phyloP scores from a whole-genome alignment of 345 rosid species.

The Lenwebbia sp. region DNA sequence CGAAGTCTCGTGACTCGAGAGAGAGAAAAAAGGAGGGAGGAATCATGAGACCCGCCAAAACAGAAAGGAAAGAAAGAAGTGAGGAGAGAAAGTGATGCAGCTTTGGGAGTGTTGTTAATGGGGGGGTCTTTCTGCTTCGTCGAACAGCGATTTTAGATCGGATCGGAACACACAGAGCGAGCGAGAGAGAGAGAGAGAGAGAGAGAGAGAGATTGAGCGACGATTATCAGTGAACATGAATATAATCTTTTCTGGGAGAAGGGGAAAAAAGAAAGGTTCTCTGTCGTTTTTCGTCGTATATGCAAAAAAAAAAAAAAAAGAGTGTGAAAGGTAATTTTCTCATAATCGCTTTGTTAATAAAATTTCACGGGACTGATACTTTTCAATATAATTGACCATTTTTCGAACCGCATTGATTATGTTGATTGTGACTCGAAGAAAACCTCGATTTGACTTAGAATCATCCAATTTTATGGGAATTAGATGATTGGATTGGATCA shows the following conservation, averaged over 20 bases:
- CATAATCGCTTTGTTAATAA: not conserved
- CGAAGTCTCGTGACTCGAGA: conserved; percentile 27
- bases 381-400: not conserved
- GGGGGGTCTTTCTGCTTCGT: not conserved
- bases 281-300: not conserved
- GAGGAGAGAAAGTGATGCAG: conserved; percentile 3
- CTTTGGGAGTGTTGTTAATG: not conserved
- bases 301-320: too few relatives aligned
- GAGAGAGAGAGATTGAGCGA: not conserved
- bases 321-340: not conserved
- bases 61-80: conserved; percentile 17
- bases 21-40: conserved; percentile 15
- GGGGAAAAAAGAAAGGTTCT: not conserved
- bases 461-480: too few relatives aligned
- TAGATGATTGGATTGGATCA: not conserved
- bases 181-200: conserved; percentile 3
- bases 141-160: conserved; percentile 23
- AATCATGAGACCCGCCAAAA: conserved; percentile 6
- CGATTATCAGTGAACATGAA: not conserved
- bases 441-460: too few relatives aligned
- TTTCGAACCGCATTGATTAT: not conserved
- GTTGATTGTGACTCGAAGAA: not conserved
- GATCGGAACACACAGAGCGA: conserved; percentile 24
- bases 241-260: not conserved
- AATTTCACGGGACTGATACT: not conserved